Evolutionary conservation across 495 filamentous ascomycete species (phyloP).

Genomic region (Hyaloscypha variabilis): DNA sequence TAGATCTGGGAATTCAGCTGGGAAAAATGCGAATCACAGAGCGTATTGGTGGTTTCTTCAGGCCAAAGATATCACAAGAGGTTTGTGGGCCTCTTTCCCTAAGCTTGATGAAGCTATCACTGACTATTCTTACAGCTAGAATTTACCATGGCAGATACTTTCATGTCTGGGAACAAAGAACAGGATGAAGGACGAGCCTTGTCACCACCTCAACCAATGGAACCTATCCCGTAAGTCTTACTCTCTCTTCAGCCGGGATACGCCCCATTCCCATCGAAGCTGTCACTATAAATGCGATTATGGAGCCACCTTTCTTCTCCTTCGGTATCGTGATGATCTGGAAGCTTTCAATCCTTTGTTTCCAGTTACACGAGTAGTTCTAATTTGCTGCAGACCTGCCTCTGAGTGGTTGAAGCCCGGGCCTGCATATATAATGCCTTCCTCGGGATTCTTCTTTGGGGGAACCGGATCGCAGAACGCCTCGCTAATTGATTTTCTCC

Average conservation of each 20-base stretch:
- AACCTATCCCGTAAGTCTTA: conserved; percentile 16
- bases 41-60: conserved; percentile 62
- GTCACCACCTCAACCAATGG: conserved; percentile 8
- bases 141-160: conserved; percentile 23
- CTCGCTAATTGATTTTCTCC: conserved; percentile 58
- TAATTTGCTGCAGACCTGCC: conserved; percentile 14
- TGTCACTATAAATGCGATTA: neutral
- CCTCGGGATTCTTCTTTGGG: conserved; percentile 71
- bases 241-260: neutral
- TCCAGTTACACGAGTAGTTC: neutral
- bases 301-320: no score
- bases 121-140: conserved; percentile 19
- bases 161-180: conserved; percentile 23
- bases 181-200: neutral
- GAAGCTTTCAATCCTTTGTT: neutral
- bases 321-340: neutral
- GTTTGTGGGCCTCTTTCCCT: conserved; percentile 39
- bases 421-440: conserved; percentile 56
- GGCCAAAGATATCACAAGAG: conserved; percentile 67
- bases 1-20: conserved; percentile 70
- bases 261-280: neutral
- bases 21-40: conserved; percentile 75
- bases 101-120: neutral
- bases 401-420: conserved; percentile 47
- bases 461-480: conserved; percentile 43